Evolutionary conservation across 441 rosid species (phyloP).

Genomic region (Pelargonium exstipulatum): DNA sequence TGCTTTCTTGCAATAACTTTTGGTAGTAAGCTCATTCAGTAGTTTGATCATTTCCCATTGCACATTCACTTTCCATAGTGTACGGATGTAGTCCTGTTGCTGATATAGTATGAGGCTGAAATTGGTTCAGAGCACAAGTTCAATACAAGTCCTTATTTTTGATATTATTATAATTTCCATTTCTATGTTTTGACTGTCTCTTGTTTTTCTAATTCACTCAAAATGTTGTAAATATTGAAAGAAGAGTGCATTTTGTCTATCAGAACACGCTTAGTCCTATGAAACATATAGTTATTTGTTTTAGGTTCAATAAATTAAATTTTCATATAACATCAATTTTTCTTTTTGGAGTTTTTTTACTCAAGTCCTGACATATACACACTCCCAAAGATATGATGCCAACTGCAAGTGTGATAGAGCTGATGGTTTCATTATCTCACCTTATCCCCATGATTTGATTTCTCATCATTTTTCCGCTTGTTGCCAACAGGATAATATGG

Average conservation of each 20-base stretch:
- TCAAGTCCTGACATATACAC: too few species aligned
- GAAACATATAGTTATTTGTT: too few species aligned
- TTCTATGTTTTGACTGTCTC: too few species aligned
- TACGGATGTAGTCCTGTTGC: not conserved
- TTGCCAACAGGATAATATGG: constrained; percentile 66
- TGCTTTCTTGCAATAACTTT: not conserved
- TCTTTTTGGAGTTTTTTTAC: too few species aligned
- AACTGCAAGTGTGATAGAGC: not conserved
- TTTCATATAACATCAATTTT: too few species aligned
- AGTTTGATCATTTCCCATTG: not conserved
- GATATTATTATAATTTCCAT: not conserved
- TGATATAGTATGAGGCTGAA: not conserved
- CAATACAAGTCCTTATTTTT: not conserved
- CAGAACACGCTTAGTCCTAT: too few species aligned
- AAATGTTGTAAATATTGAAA: too few species aligned
- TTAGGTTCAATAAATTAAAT: too few species aligned
- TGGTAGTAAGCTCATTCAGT: not conserved
- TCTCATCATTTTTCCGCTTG: not conserved
- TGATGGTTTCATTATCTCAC: not conserved
- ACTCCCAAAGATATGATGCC: too few species aligned
- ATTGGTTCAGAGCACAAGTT: too few species aligned
- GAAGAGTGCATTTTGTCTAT: too few species aligned
- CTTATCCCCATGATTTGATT: not conserved
- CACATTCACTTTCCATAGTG: not conserved
- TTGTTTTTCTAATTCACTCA: too few species aligned